A percentile compares a stretch with the other conserved stretches of the same genome.
These are phyloP conservation scores for Teratosphaeria viscida DNA, from an alignment of 2,329 filamentous ascomycete genomes.

Conservation along the genomic window DNA sequence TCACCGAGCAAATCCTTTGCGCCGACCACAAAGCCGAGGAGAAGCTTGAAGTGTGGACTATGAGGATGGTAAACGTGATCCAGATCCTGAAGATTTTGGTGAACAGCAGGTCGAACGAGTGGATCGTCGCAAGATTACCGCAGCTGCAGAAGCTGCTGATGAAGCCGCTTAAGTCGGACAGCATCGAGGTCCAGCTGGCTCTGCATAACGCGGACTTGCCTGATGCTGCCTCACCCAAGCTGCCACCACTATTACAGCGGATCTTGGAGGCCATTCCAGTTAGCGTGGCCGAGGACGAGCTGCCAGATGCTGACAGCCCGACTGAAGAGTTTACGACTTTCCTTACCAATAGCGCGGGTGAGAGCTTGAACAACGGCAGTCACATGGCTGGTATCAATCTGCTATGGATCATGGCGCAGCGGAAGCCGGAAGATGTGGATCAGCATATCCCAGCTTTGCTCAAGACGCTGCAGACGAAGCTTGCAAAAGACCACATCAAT, in stretches of 20 bases:
- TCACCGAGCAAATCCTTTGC: slow-evolving; percentile 74
- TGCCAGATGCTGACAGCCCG: slow-evolving; percentile 56
- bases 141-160: slow-evolving; percentile 80
- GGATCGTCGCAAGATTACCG: slow-evolving; percentile 70
- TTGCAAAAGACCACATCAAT: slow-evolving; percentile 85
- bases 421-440: slow-evolving; percentile 79
- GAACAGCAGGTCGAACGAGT: slow-evolving; percentile 79
- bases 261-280: slow-evolving; percentile 84
- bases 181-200: slow-evolving; percentile 87
- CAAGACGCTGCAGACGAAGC: slow-evolving; percentile 84
- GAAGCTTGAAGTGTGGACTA: slow-evolving; percentile 61
- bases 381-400: slow-evolving; percentile 87
- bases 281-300: slow-evolving; percentile 62
- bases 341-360: slow-evolving; percentile 74
- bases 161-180: slow-evolving; percentile 78
- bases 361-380: slow-evolving; percentile 63
- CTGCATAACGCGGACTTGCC: slow-evolving; percentile 64
- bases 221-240: slow-evolving; percentile 48
- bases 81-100: slow-evolving; percentile 86
- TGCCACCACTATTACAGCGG: slow-evolving; percentile 67
- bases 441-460: slow-evolving; percentile 78
- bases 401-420: slow-evolving; percentile 79
- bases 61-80: slow-evolving; percentile 83
- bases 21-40: slow-evolving; percentile 51
- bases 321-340: slow-evolving; percentile 81